A percentile compares a stretch with the other conserved stretches of the same genome.
phyloP scores from a whole-genome alignment of 805 yeast genomes.

The Nakazawaea populi region DNA sequence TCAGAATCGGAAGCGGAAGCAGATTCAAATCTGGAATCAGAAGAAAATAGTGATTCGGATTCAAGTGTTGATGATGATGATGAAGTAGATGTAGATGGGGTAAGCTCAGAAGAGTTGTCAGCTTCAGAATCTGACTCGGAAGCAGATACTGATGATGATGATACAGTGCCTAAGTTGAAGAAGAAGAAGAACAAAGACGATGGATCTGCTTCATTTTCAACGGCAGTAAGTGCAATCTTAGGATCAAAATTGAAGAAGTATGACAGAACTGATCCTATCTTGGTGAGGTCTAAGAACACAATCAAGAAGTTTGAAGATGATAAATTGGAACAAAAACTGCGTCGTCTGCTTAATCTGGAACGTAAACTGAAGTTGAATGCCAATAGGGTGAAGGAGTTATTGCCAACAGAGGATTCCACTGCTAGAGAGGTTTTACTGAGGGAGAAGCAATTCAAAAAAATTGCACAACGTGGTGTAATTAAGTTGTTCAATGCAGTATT shows the following conservation, averaged over 20 bases:
- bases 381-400: conserved; percentile 59
- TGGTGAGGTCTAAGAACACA: conserved; percentile 74
- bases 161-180: conserved; percentile 33
- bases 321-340: conserved; percentile 80
- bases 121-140: conserved; percentile 7
- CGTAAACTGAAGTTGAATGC: conserved; percentile 62
- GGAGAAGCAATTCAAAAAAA: conserved; percentile 66
- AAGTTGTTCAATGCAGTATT: conserved; percentile 78
- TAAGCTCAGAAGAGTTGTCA: conserved; percentile 5
- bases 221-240: conserved; percentile 77
- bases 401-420: conserved; percentile 58
- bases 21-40: conserved; percentile 9
- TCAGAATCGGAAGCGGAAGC: conserved; percentile 20
- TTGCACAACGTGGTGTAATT: conserved; percentile 86
- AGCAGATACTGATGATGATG: conserved; percentile 11
- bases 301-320: conserved; percentile 71
- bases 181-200: conserved; percentile 56
- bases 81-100: conserved; percentile 11
- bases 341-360: conserved; percentile 61
- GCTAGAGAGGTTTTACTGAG: conserved; percentile 56
- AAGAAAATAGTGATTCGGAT: conserved; percentile 2
- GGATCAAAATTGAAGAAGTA: conserved; percentile 85
- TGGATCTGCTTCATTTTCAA: conserved; percentile 74
- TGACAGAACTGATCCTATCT: conserved; percentile 82
- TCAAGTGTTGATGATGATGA: conserved; percentile 13